phyloP scores from a whole-genome alignment of 2,329 filamentous ascomycete species.

The Claviceps capensis region DNA sequence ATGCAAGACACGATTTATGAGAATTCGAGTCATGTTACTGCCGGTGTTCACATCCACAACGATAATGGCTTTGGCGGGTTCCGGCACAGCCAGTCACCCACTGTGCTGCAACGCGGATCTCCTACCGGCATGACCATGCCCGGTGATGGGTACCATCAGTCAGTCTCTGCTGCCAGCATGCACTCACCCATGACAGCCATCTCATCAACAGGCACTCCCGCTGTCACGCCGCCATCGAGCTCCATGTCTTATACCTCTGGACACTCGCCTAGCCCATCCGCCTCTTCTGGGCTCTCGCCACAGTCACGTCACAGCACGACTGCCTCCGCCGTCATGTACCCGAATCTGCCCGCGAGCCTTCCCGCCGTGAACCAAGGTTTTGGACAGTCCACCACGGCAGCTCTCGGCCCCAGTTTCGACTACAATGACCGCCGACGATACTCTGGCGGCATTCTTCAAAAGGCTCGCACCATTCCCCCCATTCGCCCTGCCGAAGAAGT shows the following conservation, averaged over 20 bases:
- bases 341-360: constrained; percentile 41
- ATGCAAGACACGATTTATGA: constrained; percentile 96
- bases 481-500: constrained; percentile 22
- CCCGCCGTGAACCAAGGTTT: constrained; percentile 58
- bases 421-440: constrained; percentile 50
- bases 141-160: constrained; percentile 23
- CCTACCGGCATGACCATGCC: constrained; percentile 19
- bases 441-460: constrained; percentile 54
- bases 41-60: constrained; percentile 63
- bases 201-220: constrained; percentile 56
- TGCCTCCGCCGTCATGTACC: constrained; percentile 54
- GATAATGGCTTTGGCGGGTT: constrained; percentile 49
- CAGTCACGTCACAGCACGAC: constrained; percentile 47
- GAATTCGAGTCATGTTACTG: constrained; percentile 69
- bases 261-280: constrained; percentile 62
- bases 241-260: constrained; percentile 64
- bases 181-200: constrained; percentile 46
- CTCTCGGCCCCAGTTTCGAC: constrained; percentile 55
- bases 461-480: constrained; percentile 32
- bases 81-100: constrained; percentile 43
- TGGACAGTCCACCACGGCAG: constrained; percentile 54
- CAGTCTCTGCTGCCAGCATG: constrained; percentile 40
- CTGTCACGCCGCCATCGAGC: constrained; percentile 63
- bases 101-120: constrained; percentile 25
- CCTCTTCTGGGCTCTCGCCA: constrained; percentile 50